phyloP scores from a whole-genome alignment of 768 basidiomycete species.

The Mrakia frigida region DNA sequence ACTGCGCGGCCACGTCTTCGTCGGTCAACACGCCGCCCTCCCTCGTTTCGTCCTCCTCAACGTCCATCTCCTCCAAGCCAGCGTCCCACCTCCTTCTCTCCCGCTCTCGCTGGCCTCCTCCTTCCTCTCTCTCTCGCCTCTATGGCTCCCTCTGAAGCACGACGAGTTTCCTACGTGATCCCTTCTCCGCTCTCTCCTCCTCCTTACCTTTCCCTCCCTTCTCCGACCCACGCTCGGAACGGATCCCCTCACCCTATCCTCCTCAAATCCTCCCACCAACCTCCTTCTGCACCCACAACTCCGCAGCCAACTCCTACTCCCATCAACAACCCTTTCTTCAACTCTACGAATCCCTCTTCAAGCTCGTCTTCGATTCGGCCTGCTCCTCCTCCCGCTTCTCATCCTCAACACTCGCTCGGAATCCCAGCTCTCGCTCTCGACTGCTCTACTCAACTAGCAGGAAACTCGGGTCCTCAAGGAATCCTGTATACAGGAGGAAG shows the following conservation, averaged over 20 bases:
- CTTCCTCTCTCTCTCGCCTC: too few relatives aligned
- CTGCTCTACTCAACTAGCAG: slow-evolving; percentile 68
- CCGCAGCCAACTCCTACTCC: background rate
- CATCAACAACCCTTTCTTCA: slow-evolving; percentile 34
- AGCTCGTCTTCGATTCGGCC: background rate
- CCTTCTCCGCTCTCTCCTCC: slow-evolving; percentile 62
- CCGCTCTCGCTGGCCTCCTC: background rate
- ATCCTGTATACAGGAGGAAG: slow-evolving; percentile 85
- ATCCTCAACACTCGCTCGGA: slow-evolving; percentile 81
- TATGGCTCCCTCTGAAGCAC: slow-evolving; percentile 19
- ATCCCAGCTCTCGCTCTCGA: slow-evolving; percentile 84
- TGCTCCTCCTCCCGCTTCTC: slow-evolving; percentile 38
- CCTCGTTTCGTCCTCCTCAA: too few relatives aligned
- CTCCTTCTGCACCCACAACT: slow-evolving; percentile 11
- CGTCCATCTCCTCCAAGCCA: background rate
- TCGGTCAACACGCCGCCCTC: too few relatives aligned
- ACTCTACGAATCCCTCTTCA: background rate
- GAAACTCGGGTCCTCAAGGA: slow-evolving; percentile 63
- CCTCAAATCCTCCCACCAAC: slow-evolving; percentile 43
- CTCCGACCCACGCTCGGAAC: slow-evolving; percentile 57
- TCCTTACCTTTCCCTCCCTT: slow-evolving; percentile 66
- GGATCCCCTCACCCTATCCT: slow-evolving; percentile 69
- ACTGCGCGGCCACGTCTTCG: too few relatives aligned
- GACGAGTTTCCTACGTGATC: slow-evolving; percentile 79
- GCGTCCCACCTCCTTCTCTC: background rate